Evolutionary conservation across 1,284 basidiomycete species (phyloP), one percentile per base, ranked within the genome.

Genomic region (Inonotus hispidus): DNA sequence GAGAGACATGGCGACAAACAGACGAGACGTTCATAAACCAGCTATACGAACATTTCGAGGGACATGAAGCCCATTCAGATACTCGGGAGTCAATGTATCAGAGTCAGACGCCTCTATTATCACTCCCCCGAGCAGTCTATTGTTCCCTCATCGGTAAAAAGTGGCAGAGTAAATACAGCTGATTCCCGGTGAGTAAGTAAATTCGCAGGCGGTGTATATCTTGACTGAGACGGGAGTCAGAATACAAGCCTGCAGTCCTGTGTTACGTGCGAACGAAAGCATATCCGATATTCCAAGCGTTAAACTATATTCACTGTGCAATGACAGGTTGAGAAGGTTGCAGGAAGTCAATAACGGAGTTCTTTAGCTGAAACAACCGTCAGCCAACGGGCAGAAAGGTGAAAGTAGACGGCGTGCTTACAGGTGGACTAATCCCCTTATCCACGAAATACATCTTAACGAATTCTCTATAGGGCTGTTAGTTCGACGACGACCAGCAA

Each of bases 381-480:
- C 41, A 21, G 41, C 14, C 25, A 10, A 19, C 21, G 2, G 11
- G 32, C 11, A 10, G 4, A 35, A 35, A 46, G 37, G 13, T 16
- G 6, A 1, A 41, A 16, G 14, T 3, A 58, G 49, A 19, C 6
- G 50, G 13, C 4, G 55, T 41, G 8, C 87, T 70, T 67, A 91
- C 89, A 54, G 85, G 76, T 39, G 88, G 87, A 69, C 89, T 92
- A 25, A 87, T 78, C 4, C 84, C 85, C 29, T 79, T 73, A 29
- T 82, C 85, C 61, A 85, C 83, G 68, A 92, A 90, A 69, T 92
- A 92, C 41, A 88, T 81, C 56, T 88, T 70, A 32, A 91, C 74
- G 63, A 92, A 84, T 68, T 91, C 82, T 11, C 79, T 64, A 41
- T 38, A 38, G 6, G 23, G 13, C 21, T 25, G n/a, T 58, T 35